Percentiles rank a stretch among this genome's conserved stretches.
phyloP scores from a whole-genome alignment of 2,329 filamentous ascomycete genomes.

The Trichoderma hamatum region DNA sequence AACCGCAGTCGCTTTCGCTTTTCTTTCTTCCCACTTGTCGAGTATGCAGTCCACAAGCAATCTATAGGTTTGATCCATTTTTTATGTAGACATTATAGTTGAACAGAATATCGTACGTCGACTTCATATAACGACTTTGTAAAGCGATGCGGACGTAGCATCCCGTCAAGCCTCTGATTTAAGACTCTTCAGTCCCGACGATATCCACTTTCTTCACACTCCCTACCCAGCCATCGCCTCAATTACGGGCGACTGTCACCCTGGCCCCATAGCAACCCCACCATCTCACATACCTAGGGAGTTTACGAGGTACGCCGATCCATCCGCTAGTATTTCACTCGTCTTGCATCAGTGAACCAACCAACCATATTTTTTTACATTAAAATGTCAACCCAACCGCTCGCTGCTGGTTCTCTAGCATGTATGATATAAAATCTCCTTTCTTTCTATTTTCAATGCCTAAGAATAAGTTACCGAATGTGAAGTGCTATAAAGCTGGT shows the following conservation, averaged over 20 bases:
- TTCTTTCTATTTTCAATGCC: too few species aligned
- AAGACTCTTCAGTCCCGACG: background rate
- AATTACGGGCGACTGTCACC: background rate
- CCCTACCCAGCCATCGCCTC: background rate
- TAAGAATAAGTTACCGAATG: too few species aligned
- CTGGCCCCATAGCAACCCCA: background rate
- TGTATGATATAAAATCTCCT: too few species aligned
- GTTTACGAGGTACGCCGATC: background rate
- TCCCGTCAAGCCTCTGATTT: background rate
- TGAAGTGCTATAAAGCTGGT: too few species aligned
- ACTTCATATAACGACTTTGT: background rate
- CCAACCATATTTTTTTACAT: too few species aligned
- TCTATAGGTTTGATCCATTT: conserved; percentile 36
- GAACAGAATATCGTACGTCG: background rate
- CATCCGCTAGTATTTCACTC: background rate
- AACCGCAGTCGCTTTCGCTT: background rate
- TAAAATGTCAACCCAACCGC: too few species aligned
- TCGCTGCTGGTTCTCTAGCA: too few species aligned
- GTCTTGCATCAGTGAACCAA: too few species aligned
- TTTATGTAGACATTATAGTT: background rate
- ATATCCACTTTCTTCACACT: background rate
- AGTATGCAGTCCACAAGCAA: conserved; percentile 32
- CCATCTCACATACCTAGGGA: background rate
- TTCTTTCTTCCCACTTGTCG: conserved; percentile 32
- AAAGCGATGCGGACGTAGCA: background rate